Evolutionary conservation across 352 stramenopile species (phyloP), one percentile per base, ranked within the genome.

Genomic region (Globisporangium heterothallicum): DNA sequence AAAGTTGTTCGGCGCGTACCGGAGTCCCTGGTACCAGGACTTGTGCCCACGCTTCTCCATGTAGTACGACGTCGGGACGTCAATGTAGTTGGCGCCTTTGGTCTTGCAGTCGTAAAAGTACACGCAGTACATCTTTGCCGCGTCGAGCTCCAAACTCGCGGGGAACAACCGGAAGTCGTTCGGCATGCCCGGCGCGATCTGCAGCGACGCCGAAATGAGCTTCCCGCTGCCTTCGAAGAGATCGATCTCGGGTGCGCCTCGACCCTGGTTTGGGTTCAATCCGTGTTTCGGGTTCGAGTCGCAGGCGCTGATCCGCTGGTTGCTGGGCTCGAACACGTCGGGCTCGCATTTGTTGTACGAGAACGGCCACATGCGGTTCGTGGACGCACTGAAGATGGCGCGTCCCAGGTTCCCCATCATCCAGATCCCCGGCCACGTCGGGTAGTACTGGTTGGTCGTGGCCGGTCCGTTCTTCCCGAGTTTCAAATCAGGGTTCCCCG

Each of bases 331-430:
- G 10, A 74, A 68, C n/a, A 68, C 41, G 24, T 68, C 58, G 0
- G 65, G 50, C 59, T 97, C 61, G 56, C 92, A 98, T 26, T 64
- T 72, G 48, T 97, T 67, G 57, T 96, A 97, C 36, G 74, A 96
- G 84, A 92, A 98, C 0, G 94, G 94, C 93, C 93, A 98, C 52
- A 97, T 84, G 62, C 90, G 88, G 55, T 92, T 91, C 2, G 86
- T 96, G 0, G 73, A 90, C 0, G 62, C 74, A 30, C 92, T 89
- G 59, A 97, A 98, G 9, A 95, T 97, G 6, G 90, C 88, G 22
- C 93, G 61, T 5, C 86, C 91, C 12, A 98, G 65, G 72, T 97
- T 97, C 8, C 94, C 93, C 38, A 98, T 65, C 49, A 98, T 70
- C 91, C 94, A 98, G 53, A 98, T 85, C 19, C 90, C 94, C 1